Base-by-base conservation (phyloP, 208 protist genomes). In the Polymyxa betae region DNA sequence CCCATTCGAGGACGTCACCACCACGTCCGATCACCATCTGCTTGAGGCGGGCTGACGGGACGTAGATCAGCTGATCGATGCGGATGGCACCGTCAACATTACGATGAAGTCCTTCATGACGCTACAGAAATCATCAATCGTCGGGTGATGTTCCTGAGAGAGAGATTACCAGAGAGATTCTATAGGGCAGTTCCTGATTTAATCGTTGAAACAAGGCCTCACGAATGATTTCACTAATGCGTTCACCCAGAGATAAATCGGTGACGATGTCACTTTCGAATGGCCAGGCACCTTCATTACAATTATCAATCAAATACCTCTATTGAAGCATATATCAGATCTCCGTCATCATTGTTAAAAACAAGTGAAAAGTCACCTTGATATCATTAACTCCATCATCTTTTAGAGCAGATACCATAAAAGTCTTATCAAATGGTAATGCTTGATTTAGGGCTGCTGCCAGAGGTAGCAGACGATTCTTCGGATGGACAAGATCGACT, bases 141-240 rank as follows among this genome's bases (percentile, higher is more conserved):
- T 29, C 24, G 49, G 5, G 24, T 5, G 49, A 60, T 24, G 24
- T 24, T 29, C 5, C 49, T 5, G 49, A 60, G 5, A 60, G 49
- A 24, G 49, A 60, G 49, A 60, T 60, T 60, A 60, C 49, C 49
- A 60, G 24, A 29, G 49, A 60, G 72, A 43, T 43, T n/a, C 35
- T 5, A n/a, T 89, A 89, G 29, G 87, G 87, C 20, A 89, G 43
- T 41, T 89, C 87, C 87, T 89, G 87, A 41, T 89, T 89, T 35
- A 89, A 10, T 5, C 87, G 87, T 29, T 29, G 10, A 46, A 60
- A 89, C 45, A 89, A n/a, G 12, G 43, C 16, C 87, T 89, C 87
- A 16, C 87, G 87, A 35, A 89, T 41, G 45, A 89, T 46, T 29
- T 89, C 87, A 35, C n/a, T 38, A 35, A 89, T 60, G 12, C 87